Conservation (phyloP, 2,329 filamentous ascomycete species). For the Cordyceps farinosa region DNA sequence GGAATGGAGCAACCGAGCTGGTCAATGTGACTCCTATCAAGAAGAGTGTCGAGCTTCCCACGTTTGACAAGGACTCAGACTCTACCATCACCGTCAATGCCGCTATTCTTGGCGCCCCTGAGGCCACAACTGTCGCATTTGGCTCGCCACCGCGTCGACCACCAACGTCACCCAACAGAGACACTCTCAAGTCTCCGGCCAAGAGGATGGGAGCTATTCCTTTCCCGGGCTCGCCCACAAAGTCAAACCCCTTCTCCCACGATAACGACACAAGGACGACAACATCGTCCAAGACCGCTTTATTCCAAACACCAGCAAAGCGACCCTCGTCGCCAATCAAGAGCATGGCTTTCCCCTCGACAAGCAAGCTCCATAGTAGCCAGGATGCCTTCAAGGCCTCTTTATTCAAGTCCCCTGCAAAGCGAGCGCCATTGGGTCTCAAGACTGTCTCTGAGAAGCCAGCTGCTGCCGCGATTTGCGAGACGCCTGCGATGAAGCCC, state of each 20-base stretch:
- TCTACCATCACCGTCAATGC: conserved; percentile 29
- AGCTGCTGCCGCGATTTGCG: conserved; percentile 23
- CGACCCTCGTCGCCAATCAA: conserved; percentile 45
- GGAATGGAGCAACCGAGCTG: conserved; percentile 30
- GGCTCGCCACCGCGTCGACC: conserved; percentile 55
- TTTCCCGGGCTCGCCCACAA: conserved; percentile 34
- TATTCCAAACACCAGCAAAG: conserved; percentile 51
- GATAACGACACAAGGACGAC: conserved; percentile 15
- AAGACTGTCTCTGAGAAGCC: conserved; percentile 31
- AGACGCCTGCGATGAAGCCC: conserved; percentile 36
- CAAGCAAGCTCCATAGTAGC: conserved; percentile 27
- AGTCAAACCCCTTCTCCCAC: conserved; percentile 18
- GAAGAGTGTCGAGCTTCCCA: conserved; percentile 19
- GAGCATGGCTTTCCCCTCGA: conserved; percentile 29
- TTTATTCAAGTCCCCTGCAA: conserved; percentile 51
- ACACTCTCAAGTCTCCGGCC: conserved; percentile 54
- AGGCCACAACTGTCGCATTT: conserved; percentile 39
- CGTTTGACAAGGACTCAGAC: conserved; percentile 20
- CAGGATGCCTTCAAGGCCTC: conserved; percentile 44
- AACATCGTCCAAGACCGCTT: conserved; percentile 34
- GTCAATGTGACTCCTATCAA: conserved; percentile 43
- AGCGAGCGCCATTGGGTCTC: conserved; percentile 38
- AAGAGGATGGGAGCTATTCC: conserved; percentile 37
- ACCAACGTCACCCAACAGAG: conserved; percentile 51
- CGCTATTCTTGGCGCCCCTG: conserved; percentile 32